phyloP scores from a whole-genome alignment of 2,329 filamentous ascomycete genomes.

The Zalaria obscura region DNA sequence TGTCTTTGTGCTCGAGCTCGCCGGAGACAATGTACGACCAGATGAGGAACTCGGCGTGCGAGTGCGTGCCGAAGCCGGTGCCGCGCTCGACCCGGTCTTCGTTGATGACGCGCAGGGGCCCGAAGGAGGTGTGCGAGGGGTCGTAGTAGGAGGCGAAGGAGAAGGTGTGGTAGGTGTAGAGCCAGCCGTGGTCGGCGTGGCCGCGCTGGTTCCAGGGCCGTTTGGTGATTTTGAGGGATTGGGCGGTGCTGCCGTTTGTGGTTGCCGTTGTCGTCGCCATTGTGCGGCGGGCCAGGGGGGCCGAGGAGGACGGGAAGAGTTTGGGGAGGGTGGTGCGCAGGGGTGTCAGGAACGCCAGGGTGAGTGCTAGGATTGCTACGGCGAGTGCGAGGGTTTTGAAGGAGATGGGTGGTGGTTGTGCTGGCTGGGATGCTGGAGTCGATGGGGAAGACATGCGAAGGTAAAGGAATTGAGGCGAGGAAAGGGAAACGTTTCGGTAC shows the following conservation, averaged over 20 bases:
- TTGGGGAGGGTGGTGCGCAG: slow-evolving; percentile 22
- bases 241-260: slow-evolving; percentile 10
- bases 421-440: background rate
- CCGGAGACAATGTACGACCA: slow-evolving; percentile 78
- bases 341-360: slow-evolving; percentile 29
- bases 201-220: slow-evolving; percentile 60
- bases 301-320: slow-evolving; percentile 15
- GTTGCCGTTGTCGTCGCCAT: slow-evolving; percentile 24
- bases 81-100: slow-evolving; percentile 68
- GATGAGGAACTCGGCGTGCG: slow-evolving; percentile 78
- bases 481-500: slow-evolving; percentile 1
- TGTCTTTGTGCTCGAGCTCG: slow-evolving; percentile 77
- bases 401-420: slow-evolving; percentile 3
- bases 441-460: slow-evolving; percentile 9
- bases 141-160: slow-evolving; percentile 62
- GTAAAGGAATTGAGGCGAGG: background rate
- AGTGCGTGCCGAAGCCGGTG: slow-evolving; percentile 71
- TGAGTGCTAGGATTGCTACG: slow-evolving; percentile 25
- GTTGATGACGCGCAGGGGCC: slow-evolving; percentile 70
- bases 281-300: slow-evolving; percentile 14
- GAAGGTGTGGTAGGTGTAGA: slow-evolving; percentile 79
- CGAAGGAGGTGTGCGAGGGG: slow-evolving; percentile 53
- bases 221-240: slow-evolving; percentile 47
- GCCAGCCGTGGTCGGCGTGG: slow-evolving; percentile 72
- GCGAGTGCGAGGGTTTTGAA: slow-evolving; percentile 15